phyloP scores from a whole-genome alignment of 192 early-diverging fungal species.

The Obelidium mucronatum region DNA sequence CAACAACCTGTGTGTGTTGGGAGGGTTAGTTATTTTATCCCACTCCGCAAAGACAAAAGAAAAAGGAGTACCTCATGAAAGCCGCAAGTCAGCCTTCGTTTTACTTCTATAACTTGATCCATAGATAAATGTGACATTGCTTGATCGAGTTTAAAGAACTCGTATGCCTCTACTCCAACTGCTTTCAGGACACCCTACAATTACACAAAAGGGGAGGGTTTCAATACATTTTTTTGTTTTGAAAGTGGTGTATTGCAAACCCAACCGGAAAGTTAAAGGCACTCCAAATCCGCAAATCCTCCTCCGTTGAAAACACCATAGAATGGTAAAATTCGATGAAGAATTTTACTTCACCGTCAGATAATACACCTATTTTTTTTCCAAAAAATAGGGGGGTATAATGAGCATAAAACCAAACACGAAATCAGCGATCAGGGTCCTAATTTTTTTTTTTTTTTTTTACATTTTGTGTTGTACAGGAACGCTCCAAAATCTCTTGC shows the following conservation, averaged over 20 bases:
- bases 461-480: constrained; percentile 51
- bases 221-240: no score
- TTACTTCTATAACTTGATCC: constrained; percentile 40
- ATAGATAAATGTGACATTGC: constrained; percentile 36
- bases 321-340: constrained; percentile 55
- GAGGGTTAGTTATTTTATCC: neutral
- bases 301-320: constrained; percentile 30
- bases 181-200: constrained; percentile 42
- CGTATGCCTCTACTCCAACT: constrained; percentile 42
- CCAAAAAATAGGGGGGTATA: no score
- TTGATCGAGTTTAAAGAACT: constrained; percentile 47
- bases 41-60: neutral
- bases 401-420: no score
- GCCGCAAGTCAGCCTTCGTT: constrained; percentile 47
- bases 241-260: no score
- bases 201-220: constrained; percentile 7
- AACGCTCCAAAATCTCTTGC: constrained; percentile 52
- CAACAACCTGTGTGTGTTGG: constrained; percentile 40
- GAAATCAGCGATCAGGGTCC: no score
- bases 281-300: constrained; percentile 46
- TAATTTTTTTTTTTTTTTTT: neutral
- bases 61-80: constrained; percentile 36
- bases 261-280: constrained; percentile 61
- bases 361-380: constrained; percentile 46
- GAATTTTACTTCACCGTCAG: constrained; percentile 43